phyloP scores from a whole-genome alignment of 345 rosid genomes.

The Populus davidiana region DNA sequence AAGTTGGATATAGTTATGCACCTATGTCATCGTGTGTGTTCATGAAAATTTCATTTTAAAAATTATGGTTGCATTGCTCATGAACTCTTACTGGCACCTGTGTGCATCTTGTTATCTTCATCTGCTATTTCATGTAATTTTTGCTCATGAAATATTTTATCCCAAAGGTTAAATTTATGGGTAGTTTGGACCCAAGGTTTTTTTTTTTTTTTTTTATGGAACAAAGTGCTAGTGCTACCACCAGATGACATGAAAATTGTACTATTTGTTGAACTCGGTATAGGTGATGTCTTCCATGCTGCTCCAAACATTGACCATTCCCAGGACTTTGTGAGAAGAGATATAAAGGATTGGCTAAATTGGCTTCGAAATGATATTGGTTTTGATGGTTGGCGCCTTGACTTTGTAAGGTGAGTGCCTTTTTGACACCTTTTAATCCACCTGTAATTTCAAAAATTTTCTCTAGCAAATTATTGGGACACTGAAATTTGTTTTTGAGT shows the following conservation, averaged over 20 bases:
- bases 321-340: conserved; percentile 46
- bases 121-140: no score
- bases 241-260: background rate
- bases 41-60: no score
- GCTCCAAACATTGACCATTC: conserved; percentile 57
- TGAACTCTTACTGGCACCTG: no score
- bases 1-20: no score
- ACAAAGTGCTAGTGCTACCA: no score
- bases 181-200: no score
- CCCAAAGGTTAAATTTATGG: no score
- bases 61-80: no score
- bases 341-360: conserved; percentile 46
- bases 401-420: conserved; percentile 41
- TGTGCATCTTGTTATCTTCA: no score
- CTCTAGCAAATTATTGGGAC: background rate
- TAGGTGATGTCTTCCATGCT: conserved; percentile 53
- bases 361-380: conserved; percentile 47
- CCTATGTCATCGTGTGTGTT: no score
- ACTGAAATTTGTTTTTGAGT: background rate
- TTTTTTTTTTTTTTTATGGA: no score
- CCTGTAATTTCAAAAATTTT: background rate
- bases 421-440: background rate
- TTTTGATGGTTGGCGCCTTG: conserved; percentile 57
- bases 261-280: background rate
- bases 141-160: no score